phyloP scores from a whole-genome alignment of 495 filamentous ascomycete species.

The Trichoderma parareesei region DNA sequence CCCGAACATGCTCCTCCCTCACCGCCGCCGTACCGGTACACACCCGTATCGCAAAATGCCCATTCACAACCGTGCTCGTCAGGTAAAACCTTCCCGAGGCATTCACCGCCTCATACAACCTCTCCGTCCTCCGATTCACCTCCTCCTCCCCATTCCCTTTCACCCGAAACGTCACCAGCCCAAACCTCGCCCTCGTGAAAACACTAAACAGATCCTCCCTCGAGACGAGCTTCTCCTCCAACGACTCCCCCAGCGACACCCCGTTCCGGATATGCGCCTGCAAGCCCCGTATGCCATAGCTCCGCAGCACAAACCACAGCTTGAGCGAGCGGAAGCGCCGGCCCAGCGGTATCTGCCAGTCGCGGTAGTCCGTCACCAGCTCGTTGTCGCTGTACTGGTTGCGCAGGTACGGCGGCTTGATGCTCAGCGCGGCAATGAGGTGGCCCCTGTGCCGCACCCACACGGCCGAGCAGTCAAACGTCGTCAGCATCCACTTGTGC shows the following conservation, averaged over 20 bases:
- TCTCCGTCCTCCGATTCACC: slow-evolving; percentile 62
- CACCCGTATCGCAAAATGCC: slow-evolving; percentile 72
- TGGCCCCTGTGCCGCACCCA: slow-evolving; percentile 68
- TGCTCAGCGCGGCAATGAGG: slow-evolving; percentile 69
- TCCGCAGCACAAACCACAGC: slow-evolving; percentile 93
- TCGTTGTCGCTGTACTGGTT: slow-evolving; percentile 75
- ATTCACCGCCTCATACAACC: slow-evolving; percentile 72
- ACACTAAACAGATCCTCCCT: slow-evolving; percentile 67
- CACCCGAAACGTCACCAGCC: slow-evolving; percentile 68
- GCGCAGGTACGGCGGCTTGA: slow-evolving; percentile 75
- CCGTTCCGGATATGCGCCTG: slow-evolving; percentile 62
- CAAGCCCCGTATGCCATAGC: slow-evolving; percentile 74
- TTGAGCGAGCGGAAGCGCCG: slow-evolving; percentile 87
- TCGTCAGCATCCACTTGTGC: slow-evolving; percentile 96
- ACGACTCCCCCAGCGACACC: slow-evolving; percentile 53
- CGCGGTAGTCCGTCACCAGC: slow-evolving; percentile 90
- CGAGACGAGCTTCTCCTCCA: slow-evolving; percentile 52
- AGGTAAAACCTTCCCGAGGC: slow-evolving; percentile 72
- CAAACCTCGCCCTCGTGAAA: slow-evolving; percentile 66
- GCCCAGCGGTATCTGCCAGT: slow-evolving; percentile 96
- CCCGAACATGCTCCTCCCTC: slow-evolving; percentile 61
- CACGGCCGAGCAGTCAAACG: slow-evolving; percentile 85
- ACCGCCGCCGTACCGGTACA: slow-evolving; percentile 60
- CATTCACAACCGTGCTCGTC: slow-evolving; percentile 69
- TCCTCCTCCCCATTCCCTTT: slow-evolving; percentile 34